Evolutionary conservation across 257 asterid species (phyloP).

Genomic region (Gentiana macrophylla): DNA sequence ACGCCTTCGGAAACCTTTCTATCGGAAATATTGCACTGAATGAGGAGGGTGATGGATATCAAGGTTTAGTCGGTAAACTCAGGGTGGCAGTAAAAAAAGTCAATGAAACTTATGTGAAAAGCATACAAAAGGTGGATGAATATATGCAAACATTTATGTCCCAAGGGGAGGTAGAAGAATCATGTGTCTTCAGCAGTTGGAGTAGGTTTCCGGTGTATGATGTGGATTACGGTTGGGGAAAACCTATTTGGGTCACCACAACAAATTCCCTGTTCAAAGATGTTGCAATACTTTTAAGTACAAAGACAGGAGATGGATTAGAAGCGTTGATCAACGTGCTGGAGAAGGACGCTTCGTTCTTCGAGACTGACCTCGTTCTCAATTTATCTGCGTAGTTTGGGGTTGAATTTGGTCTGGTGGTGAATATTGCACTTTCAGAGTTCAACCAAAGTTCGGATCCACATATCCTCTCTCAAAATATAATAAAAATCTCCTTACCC

Average conservation of each 20-base stretch:
- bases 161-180: slow-evolving; percentile 11
- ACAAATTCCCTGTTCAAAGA: slow-evolving; percentile 20
- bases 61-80: slow-evolving; percentile 13
- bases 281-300: slow-evolving; percentile 20
- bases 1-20: slow-evolving; percentile 21
- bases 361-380: neutral
- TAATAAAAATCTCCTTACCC: no score
- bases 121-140: slow-evolving; percentile 7
- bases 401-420: no score
- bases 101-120: slow-evolving; percentile 13
- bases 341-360: slow-evolving; percentile 11
- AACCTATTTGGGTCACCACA: slow-evolving; percentile 31
- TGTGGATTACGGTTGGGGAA: slow-evolving; percentile 44
- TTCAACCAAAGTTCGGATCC: no score
- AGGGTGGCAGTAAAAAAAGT: slow-evolving; percentile 21
- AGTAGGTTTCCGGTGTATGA: slow-evolving; percentile 39
- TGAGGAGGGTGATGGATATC: neutral
- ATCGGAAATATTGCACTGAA: slow-evolving; percentile 9
- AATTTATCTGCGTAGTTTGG: no score
- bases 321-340: slow-evolving; percentile 39
- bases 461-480: no score
- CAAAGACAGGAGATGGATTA: slow-evolving; percentile 34
- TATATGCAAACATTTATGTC: neutral
- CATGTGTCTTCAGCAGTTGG: slow-evolving; percentile 34
- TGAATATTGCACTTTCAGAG: no score